Percentiles rank a stretch among this genome's conserved stretches.
phyloP scores from a whole-genome alignment of 306 rosid genomes.

The Gastrolobium villosum region DNA sequence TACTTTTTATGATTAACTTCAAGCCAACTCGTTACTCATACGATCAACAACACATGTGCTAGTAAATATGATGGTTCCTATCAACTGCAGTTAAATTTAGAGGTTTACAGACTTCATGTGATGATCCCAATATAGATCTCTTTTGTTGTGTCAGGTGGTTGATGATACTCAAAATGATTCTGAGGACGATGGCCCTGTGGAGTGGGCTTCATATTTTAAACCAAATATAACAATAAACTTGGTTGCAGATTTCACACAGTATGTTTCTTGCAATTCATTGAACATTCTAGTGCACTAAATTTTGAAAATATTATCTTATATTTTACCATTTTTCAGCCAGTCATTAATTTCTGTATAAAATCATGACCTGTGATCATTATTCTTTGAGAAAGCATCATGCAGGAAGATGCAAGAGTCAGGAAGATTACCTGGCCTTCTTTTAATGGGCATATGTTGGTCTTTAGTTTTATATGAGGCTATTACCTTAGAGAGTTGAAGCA shows the following conservation, averaged over 20 bases:
- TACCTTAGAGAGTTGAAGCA: background rate
- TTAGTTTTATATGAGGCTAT: background rate
- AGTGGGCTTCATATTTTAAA: slow-evolving; percentile 73
- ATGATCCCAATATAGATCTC: slow-evolving; percentile 24
- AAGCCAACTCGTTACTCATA: background rate
- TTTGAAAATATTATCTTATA: too few species aligned
- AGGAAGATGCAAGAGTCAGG: background rate
- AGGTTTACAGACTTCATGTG: background rate
- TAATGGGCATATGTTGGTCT: background rate
- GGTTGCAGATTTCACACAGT: slow-evolving; percentile 86
- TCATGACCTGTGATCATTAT: background rate
- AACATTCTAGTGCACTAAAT: background rate
- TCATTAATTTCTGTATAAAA: background rate
- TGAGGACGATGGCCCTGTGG: slow-evolving; percentile 60
- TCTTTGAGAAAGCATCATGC: background rate
- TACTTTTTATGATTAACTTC: slow-evolving; percentile 13
- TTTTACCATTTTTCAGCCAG: background rate
- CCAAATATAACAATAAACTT: slow-evolving; percentile 82
- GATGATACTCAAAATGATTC: slow-evolving; percentile 60
- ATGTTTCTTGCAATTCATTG: slow-evolving; percentile 45
- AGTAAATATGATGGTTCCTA: background rate
- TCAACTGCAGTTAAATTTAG: background rate
- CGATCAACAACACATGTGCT: background rate
- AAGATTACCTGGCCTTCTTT: too few species aligned
- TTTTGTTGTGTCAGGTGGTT: slow-evolving; percentile 53